Evolutionary conservation across 768 basidiomycete species (phyloP).

Genomic region (Psilocybe sp.): DNA sequence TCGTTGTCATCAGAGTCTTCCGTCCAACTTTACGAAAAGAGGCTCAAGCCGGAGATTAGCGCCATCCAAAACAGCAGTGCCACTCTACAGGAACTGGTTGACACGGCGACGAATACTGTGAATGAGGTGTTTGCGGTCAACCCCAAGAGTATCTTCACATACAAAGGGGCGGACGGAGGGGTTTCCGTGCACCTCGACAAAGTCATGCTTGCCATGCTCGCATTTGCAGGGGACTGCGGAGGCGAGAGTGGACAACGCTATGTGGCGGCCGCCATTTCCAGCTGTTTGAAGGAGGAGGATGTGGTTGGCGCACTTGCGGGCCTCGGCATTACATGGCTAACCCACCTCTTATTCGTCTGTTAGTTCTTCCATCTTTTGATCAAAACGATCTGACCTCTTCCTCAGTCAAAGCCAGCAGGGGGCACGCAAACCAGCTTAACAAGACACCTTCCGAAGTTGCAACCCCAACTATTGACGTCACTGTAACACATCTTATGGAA

Average conservation of each 20-base stretch:
- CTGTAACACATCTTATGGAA: background rate
- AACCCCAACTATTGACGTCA: conserved; percentile 1
- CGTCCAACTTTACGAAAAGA: conserved; percentile 6
- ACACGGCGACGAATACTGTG: conserved; percentile 6
- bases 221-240: conserved; percentile 11
- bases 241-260: conserved; percentile 16
- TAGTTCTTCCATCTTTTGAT: conserved; percentile 1
- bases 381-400: conserved; percentile 2
- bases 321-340: conserved; percentile 9
- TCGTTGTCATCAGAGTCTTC: conserved; percentile 5
- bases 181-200: conserved; percentile 10
- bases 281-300: conserved; percentile 10
- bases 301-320: conserved; percentile 10
- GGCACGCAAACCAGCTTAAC: background rate
- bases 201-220: conserved; percentile 14
- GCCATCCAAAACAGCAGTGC: conserved; percentile 1
- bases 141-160: conserved; percentile 1
- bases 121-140: conserved; percentile 9
- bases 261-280: conserved; percentile 12
- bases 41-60: conserved; percentile 4
- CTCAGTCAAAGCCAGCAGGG: conserved; percentile 11
- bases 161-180: background rate
- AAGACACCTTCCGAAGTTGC: background rate
- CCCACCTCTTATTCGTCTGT: conserved; percentile 15
- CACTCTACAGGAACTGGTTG: conserved; percentile 8